phyloP scores from a whole-genome alignment of 352 stramenopile genomes.

The Thalassiosira pacifica region DNA sequence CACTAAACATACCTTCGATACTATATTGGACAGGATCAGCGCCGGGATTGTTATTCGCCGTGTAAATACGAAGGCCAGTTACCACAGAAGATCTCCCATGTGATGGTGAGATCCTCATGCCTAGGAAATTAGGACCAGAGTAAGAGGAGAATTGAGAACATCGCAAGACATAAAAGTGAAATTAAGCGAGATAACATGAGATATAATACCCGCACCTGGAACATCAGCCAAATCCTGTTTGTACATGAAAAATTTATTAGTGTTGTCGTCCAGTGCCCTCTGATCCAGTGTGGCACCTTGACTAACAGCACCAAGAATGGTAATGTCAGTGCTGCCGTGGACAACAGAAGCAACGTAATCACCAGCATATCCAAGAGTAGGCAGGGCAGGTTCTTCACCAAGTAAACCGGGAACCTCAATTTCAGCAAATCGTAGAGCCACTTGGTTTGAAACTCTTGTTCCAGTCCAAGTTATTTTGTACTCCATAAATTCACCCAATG shows the following conservation, averaged over 20 bases:
- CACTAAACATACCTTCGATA: slow-evolving; percentile 34
- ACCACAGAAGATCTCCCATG: slow-evolving; percentile 43
- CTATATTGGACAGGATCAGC: slow-evolving; percentile 50
- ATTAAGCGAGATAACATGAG: too few relatives aligned
- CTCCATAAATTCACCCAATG: slow-evolving; percentile 45
- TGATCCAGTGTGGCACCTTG: background rate
- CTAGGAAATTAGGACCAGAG: background rate
- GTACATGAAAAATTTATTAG: slow-evolving; percentile 49
- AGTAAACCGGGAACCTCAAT: slow-evolving; percentile 54
- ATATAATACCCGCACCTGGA: slow-evolving; percentile 30
- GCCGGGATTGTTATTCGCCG: slow-evolving; percentile 34
- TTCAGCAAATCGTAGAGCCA: slow-evolving; percentile 40
- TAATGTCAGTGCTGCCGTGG: slow-evolving; percentile 16
- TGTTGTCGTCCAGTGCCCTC: slow-evolving; percentile 32
- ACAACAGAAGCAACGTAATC: slow-evolving; percentile 37
- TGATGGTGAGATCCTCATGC: slow-evolving; percentile 32
- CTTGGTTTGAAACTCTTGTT: slow-evolving; percentile 8
- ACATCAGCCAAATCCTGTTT: background rate
- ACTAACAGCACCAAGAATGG: slow-evolving; percentile 10
- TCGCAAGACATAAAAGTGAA: too few relatives aligned
- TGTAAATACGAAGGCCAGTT: slow-evolving; percentile 55
- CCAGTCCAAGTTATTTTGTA: slow-evolving; percentile 63
- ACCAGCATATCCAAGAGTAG: slow-evolving; percentile 35
- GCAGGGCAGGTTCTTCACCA: slow-evolving; percentile 16
- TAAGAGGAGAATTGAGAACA: too few relatives aligned